A percentile compares a stretch with the other conserved stretches of the same genome.
phyloP scores from a whole-genome alignment of 164 flowering plant species.

The Tetracentron sinense region DNA sequence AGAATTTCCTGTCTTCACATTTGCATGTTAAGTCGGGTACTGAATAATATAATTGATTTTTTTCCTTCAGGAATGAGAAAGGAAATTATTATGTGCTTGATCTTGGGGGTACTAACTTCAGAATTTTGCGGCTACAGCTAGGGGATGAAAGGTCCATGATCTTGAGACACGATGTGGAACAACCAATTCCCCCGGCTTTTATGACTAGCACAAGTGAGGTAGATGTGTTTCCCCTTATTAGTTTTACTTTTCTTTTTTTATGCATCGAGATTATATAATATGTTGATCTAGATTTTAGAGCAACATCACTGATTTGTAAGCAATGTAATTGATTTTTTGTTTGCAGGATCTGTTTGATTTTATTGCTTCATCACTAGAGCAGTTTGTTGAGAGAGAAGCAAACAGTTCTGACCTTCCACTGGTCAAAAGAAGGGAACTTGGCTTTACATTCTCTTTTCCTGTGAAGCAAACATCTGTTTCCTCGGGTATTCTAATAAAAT shows the following conservation, averaged over 20 bases:
- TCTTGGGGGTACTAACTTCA: slow-evolving; percentile 88
- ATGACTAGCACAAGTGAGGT: slow-evolving; percentile 79
- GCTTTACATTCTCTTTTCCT: slow-evolving; percentile 95
- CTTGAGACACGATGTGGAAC: slow-evolving; percentile 48
- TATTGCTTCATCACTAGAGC: slow-evolving; percentile 62
- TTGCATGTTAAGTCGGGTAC: not conserved
- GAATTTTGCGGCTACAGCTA: slow-evolving; percentile 76
- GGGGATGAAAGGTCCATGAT: slow-evolving; percentile 55
- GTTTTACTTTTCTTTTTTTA: not conserved
- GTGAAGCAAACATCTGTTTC: slow-evolving; percentile 67
- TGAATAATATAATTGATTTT: not conserved
- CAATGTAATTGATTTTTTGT: slow-evolving; percentile 41
- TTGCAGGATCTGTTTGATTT: too few species aligned
- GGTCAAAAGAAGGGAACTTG: slow-evolving; percentile 56
- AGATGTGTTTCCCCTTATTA: too few species aligned
- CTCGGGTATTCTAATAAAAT: slow-evolving; percentile 70
- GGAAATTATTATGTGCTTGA: too few species aligned
- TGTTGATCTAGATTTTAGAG: too few species aligned
- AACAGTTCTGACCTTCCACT: slow-evolving; percentile 25
- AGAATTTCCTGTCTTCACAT: not conserved
- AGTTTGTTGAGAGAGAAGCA: slow-evolving; percentile 64
- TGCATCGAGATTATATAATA: not conserved
- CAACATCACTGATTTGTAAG: not conserved
- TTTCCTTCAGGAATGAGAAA: too few species aligned
- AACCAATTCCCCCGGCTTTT: slow-evolving; percentile 63